Evolutionary conservation across 2,329 filamentous ascomycete genomes (phyloP), one percentile per base, ranked within the genome.

Genomic region (Cercospora zeae-maydis): DNA sequence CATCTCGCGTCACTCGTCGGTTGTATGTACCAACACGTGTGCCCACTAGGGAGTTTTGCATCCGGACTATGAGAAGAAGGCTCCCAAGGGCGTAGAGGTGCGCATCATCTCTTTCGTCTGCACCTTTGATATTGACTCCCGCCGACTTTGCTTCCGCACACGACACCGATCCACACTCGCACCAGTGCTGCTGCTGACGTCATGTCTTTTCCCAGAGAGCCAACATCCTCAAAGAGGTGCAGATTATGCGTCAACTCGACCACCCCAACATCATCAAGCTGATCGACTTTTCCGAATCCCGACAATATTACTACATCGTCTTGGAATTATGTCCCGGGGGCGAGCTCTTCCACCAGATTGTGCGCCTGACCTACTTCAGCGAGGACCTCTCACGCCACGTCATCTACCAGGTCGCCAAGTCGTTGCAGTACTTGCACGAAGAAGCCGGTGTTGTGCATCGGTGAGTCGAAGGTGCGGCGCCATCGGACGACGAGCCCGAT

Each of bases 341-440:
- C 74, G 95, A 99, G 79, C 82, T 99, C 10, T 99, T 99, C 82
- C 95, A 99, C 77, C 93, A 98, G 76, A 98, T 99, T 71, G 95
- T 99, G 57, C 90, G 93, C 69, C 86, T 99, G 75, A 99, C 95
- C 13, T 99, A 98, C 77, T 99, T 99, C 75, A 98, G 93, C 80
- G 95, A 99, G 76, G 89, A 97, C 54, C 83, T 99, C 1, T 96
- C 93, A 58, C 85, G 95, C 69, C 95, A 98, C 76, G 93, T 98
- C 72, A 99, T 99, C 71, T 81, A 88, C 3, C 93, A 98, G 75
- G 95, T 99, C 14, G 95, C 95, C n/a, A 87, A 96, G 71, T 93
- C 95, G 13, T 82, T 99, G 59, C 89, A 93, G 73, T 98, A 98
- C 75, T 78, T 99, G 64, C 95, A 99, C 71, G 95, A 98, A 74